Evolutionary conservation across 2,329 filamentous ascomycete genomes (phyloP), one percentile per base, ranked within the genome.

Genomic region (Cytospora schulzeri): DNA sequence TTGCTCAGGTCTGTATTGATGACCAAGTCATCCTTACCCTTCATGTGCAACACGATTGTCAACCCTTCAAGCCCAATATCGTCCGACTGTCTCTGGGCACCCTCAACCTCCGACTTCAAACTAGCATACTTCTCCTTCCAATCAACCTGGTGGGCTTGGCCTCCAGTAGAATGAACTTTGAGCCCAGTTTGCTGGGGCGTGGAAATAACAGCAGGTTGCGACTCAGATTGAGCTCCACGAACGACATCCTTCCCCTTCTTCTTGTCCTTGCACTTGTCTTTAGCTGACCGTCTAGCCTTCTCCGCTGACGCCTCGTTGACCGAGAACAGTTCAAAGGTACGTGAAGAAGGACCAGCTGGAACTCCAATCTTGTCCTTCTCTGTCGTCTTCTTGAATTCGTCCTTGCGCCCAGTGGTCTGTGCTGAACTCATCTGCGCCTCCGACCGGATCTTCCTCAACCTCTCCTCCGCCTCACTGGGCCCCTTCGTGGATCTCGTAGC

Each of bases 21-120:
- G 55, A 84, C 77, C 69, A 85, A 68, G 66, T 85, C 82, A 56
- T 83, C 81, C 71, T 77, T 80, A 53, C 78, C 77, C 68, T 73
- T 79, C 69, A 82, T 73, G 71, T 83, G 83, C 71, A 85, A 74
- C 55, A 83, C 78, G 65, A 84, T 80, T 7, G 81, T 84, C 59
- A 84, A 70, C 14, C 81, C 81, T 64, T 81, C 76, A 33, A 84
- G 78, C 19, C 77, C 78, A 54, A 80, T 67, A 28, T 80, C 76
- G 19, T 75, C 75, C 41, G 60, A 61, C 65, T 60, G 60, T 63
- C 38, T 59, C 26, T 66, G 56, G 6, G 63, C 51, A 19, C 58
- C 60, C 7, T 66, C 68, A 9, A 80, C 73, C 68, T 82, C 78
- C 1, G 76, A 71, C 41, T 75, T 76, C 62, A 83, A 69, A 22